Conservation (phyloP, 2,329 filamentous ascomycete species). For the Microdochium trichocladiopsis region DNA sequence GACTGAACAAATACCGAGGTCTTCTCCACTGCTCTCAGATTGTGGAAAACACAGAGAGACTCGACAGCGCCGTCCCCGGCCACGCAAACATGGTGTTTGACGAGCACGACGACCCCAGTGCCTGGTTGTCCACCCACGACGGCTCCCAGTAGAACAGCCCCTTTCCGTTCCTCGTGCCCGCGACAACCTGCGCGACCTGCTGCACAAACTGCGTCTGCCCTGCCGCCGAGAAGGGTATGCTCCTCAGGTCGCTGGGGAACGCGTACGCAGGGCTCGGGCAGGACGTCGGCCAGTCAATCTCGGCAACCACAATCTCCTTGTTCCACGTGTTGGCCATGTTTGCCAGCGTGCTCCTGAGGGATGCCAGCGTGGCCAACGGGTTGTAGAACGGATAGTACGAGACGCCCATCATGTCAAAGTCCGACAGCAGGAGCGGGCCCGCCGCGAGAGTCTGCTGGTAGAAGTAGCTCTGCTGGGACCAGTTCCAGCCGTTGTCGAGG, state of each 20-base stretch:
- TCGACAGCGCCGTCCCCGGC: constrained; percentile 46
- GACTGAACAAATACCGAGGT: no score
- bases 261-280: constrained; percentile 50
- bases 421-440: constrained; percentile 40
- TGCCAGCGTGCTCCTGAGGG: constrained; percentile 45
- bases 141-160: constrained; percentile 72
- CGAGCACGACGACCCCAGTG: constrained; percentile 56
- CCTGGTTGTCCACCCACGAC: constrained; percentile 60
- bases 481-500: constrained; percentile 70
- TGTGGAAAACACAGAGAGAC: constrained; percentile 46
- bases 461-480: constrained; percentile 57
- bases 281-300: constrained; percentile 62
- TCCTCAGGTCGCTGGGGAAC: constrained; percentile 53
- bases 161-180: constrained; percentile 41
- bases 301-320: constrained; percentile 62
- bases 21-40: no score
- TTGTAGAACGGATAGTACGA: constrained; percentile 70
- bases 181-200: constrained; percentile 49
- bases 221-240: constrained; percentile 53
- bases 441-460: constrained; percentile 50
- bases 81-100: constrained; percentile 57
- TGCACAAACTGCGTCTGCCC: constrained; percentile 59
- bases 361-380: constrained; percentile 47
- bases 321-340: constrained; percentile 55
- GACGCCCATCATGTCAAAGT: constrained; percentile 67